Conservation (phyloP, 768 basidiomycete species). For the Lentinula sp. region DNA sequence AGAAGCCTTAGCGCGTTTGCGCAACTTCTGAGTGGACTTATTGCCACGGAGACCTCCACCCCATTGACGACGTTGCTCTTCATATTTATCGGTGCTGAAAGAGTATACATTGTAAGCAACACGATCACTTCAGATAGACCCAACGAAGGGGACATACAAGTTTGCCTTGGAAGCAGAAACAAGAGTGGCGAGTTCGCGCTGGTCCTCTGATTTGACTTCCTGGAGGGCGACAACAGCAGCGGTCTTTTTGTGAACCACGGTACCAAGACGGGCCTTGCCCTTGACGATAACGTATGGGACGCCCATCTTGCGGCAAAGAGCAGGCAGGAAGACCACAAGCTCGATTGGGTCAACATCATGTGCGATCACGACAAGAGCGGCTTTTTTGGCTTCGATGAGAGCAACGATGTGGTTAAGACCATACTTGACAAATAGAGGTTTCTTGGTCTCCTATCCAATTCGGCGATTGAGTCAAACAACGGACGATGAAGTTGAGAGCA, state of each 20-base stretch:
- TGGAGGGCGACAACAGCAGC: conserved; percentile 86
- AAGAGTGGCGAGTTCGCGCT: conserved; percentile 87
- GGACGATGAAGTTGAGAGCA: background rate
- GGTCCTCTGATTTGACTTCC: conserved; percentile 94
- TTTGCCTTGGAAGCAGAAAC: conserved; percentile 94
- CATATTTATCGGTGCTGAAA: conserved; percentile 83
- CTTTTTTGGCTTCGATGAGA: conserved; percentile 97
- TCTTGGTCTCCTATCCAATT: conserved; percentile 44
- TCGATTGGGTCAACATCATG: conserved; percentile 99
- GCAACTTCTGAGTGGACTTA: conserved; percentile 91
- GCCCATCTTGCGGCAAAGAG: conserved; percentile 99
- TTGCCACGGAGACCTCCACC: conserved; percentile 94
- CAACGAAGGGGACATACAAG: conserved; percentile 58
- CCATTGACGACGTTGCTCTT: conserved; percentile 88
- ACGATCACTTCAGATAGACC: background rate
- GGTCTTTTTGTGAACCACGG: conserved; percentile 98
- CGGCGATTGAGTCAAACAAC: no score
- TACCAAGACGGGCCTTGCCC: conserved; percentile 96
- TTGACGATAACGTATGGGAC: conserved; percentile 98
- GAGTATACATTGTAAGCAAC: background rate
- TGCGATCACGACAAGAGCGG: conserved; percentile 89
- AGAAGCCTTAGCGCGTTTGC: conserved; percentile 89
- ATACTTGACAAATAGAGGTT: conserved; percentile 93
- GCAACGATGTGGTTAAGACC: conserved; percentile 97
- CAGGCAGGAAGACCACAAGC: conserved; percentile 97